Evolutionary conservation across 768 basidiomycete genomes (phyloP), one percentile per base, ranked within the genome.

Genomic region (Scleroderma bovista): DNA sequence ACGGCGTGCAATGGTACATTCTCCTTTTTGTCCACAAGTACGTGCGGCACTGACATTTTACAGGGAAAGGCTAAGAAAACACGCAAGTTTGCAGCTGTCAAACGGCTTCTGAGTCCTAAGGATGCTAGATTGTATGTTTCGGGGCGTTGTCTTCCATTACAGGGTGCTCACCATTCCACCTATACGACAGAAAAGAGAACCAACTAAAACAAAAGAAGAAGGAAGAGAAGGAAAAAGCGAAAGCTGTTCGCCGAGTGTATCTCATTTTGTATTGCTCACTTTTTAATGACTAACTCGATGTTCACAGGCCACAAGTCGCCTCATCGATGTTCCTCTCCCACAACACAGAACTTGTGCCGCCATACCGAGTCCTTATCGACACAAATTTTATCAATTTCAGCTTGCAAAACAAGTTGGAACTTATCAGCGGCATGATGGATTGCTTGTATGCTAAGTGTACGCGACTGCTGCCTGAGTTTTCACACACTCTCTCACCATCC

Each of bases 301-400:
- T 44, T 41, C 33, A 16, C 61, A 95, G 93, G 41, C 81, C 88
- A 3, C 87, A 90, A 62, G 76, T 87, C 38, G 83, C 93, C n/a
- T 88, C 93, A 26, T 92, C 93, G 17, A 75, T 97, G 57, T 97
- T 97, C 75, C 76, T 99, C 37, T 84, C 88, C 4, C 96, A 98
- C 67, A 98, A 99, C 67, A 84, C 88, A 19, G 87, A 96, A 17
- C 87, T 99, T 42, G 94, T 91, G 0, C 96, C 96, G 0, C 96
- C 96, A 3, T 99, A 98, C 65, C 84, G 95, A 17, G 91, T 99
- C 23, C 81, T 99, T 34, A 92, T 99, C 52, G 96, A 99, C 69
- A 99, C 96, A 64, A 99, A 99, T 67, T 98, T 99, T 59, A 99
- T 99, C 77, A 98, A 98, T 65, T 95, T 98, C 66, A 91, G 87